Percentiles rank a stretch among this genome's conserved stretches.
phyloP scores from a whole-genome alignment of 1,139 yeast species.

The Diutina pseudorugosa region DNA sequence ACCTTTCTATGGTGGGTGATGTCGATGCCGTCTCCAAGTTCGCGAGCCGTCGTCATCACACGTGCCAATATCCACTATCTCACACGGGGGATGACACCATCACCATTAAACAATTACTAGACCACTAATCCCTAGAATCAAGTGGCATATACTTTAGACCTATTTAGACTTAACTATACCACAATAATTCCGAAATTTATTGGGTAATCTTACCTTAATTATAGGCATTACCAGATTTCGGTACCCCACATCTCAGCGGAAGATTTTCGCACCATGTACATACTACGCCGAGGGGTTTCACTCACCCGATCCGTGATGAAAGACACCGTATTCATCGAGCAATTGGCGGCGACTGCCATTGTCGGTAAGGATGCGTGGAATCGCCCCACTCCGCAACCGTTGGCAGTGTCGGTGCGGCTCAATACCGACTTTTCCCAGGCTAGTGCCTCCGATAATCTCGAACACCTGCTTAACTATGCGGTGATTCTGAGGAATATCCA shows the following conservation, averaged over 20 bases:
- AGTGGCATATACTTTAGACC: background rate
- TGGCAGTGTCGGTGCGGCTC: slow-evolving; percentile 45
- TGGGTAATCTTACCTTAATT: no score
- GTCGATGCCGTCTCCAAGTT: background rate
- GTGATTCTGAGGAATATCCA: slow-evolving; percentile 29
- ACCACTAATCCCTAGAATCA: background rate
- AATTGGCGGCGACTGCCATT: slow-evolving; percentile 48
- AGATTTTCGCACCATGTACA: slow-evolving; percentile 2
- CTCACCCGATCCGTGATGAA: background rate
- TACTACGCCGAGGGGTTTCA: background rate
- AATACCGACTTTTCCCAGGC: slow-evolving; percentile 62
- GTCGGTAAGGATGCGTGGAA: slow-evolving; percentile 75
- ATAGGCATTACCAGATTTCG: background rate
- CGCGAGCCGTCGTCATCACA: background rate
- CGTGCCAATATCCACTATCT: background rate
- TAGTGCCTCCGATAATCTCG: slow-evolving; percentile 63
- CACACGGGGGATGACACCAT: background rate
- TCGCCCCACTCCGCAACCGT: slow-evolving; percentile 58
- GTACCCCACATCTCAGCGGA: background rate
- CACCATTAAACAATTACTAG: background rate
- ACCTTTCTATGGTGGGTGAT: no score
- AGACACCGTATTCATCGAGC: slow-evolving; percentile 48
- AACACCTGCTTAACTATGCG: slow-evolving; percentile 78
- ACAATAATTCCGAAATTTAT: no score
- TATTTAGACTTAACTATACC: background rate